Conservation (phyloP, 371 early-diverging fungal species). For the Funneliformis caledonium region DNA sequence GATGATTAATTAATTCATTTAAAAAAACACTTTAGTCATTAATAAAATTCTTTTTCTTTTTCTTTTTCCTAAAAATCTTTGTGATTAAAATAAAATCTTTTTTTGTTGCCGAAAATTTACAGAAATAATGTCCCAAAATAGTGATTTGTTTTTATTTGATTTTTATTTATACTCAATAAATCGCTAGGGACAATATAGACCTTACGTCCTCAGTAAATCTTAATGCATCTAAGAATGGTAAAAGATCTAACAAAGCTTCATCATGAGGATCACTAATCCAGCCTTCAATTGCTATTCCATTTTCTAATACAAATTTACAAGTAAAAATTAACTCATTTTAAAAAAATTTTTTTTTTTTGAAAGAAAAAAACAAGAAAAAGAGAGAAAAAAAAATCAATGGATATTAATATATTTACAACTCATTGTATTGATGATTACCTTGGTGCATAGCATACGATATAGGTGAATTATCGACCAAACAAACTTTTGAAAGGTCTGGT, state of each 20-base stretch:
- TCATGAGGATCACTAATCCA: conserved; percentile 80
- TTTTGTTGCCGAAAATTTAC: neutral
- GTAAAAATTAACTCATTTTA: neutral
- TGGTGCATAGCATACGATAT: conserved; percentile 82
- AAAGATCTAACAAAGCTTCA: conserved; percentile 80
- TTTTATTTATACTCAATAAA: conserved; percentile 32
- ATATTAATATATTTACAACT: neutral
- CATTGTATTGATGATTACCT: conserved; percentile 53
- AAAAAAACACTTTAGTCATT: neutral
- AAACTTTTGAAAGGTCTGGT: conserved; percentile 85
- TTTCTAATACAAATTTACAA: conserved; percentile 58
- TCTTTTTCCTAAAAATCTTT: neutral
- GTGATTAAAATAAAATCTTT: neutral
- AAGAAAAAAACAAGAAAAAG: no score
- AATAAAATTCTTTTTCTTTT: neutral
- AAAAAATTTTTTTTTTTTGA: neutral
- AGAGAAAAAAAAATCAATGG: neutral
- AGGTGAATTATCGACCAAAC: conserved; percentile 91
- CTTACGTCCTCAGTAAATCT: conserved; percentile 86
- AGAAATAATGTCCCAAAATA: neutral
- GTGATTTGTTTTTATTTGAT: neutral
- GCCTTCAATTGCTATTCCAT: conserved; percentile 83
- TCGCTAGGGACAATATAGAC: conserved; percentile 50
- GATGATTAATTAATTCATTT: no score
- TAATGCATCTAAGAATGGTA: conserved; percentile 86